phyloP scores from a whole-genome alignment of 163 green algal genomes.

The Prototheca wickerhamii region DNA sequence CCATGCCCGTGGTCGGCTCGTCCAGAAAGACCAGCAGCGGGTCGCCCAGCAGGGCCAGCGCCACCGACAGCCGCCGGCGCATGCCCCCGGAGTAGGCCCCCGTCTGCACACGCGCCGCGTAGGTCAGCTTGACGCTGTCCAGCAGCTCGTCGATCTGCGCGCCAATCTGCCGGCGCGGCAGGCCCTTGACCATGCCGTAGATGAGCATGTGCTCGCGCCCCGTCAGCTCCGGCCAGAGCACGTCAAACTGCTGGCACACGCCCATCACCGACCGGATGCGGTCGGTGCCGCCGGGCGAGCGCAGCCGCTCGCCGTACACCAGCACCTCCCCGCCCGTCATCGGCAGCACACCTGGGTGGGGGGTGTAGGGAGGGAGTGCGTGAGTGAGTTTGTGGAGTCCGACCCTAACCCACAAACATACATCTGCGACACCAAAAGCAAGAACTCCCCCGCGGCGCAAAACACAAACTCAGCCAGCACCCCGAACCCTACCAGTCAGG shows the following conservation, averaged over 20 bases:
- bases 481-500: conserved; percentile 49
- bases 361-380: too few relatives aligned
- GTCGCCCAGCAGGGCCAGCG: conserved; percentile 56
- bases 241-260: conserved; percentile 65
- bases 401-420: not conserved
- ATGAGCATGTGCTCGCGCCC: conserved; percentile 67
- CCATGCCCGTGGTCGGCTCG: conserved; percentile 50
- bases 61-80: conserved; percentile 53
- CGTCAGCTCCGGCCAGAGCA: conserved; percentile 66
- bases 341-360: conserved; percentile 40
- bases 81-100: conserved; percentile 43
- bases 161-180: not conserved
- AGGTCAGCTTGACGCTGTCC: not conserved
- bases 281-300: conserved; percentile 54
- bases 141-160: not conserved
- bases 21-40: conserved; percentile 62
- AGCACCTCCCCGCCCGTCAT: conserved; percentile 65
- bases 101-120: conserved; percentile 9
- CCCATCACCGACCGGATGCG: conserved; percentile 55
- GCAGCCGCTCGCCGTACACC: conserved; percentile 66
- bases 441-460: not conserved
- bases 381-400: not conserved
- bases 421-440: not conserved
- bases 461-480: not conserved
- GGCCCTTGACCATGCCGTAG: conserved; percentile 61